A percentile compares a stretch with the other conserved stretches of the same genome.
phyloP scores from a whole-genome alignment of 2,329 filamentous ascomycete species.

The Clonostachys rosea region DNA sequence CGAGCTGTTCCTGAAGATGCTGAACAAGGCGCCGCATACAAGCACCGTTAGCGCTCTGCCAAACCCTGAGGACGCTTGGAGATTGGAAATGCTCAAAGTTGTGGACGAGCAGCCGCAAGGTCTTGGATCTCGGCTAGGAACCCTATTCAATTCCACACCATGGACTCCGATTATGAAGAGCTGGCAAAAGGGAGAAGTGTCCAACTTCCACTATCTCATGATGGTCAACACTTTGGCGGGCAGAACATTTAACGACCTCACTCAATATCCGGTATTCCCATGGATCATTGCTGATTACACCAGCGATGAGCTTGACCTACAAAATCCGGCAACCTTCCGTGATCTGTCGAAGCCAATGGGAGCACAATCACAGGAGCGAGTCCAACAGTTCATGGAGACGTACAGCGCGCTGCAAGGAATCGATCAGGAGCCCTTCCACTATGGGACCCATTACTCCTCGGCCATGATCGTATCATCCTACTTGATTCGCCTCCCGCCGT shows the following conservation, averaged over 20 bases:
- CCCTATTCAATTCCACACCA: constrained; percentile 79
- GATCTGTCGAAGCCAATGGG: constrained; percentile 97
- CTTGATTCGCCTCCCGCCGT: constrained; percentile 89
- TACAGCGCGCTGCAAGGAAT: constrained; percentile 90
- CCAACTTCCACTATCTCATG: constrained; percentile 99
- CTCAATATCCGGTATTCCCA: constrained; percentile 96
- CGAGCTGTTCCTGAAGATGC: constrained; percentile 73
- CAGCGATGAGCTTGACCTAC: constrained; percentile 85
- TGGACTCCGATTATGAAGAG: constrained; percentile 81
- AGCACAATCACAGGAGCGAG: constrained; percentile 72
- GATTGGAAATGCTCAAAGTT: constrained; percentile 76
- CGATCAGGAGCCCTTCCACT: constrained; percentile 90
- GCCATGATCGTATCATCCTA: constrained; percentile 99
- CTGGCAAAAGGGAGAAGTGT: constrained; percentile 93
- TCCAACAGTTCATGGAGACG: constrained; percentile 75
- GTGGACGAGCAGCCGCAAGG: constrained; percentile 54
- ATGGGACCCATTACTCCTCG: constrained; percentile 97
- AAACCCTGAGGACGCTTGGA: constrained; percentile 85
- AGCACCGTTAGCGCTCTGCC: constrained; percentile 63
- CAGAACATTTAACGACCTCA: constrained; percentile 94
- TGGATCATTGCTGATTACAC: constrained; percentile 97
- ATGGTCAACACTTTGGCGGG: constrained; percentile 97
- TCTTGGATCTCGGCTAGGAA: constrained; percentile 85
- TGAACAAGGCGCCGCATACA: constrained; percentile 75
- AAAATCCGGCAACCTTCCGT: constrained; percentile 78